These are phyloP conservation scores for Epichloe aotearoae DNA, from an alignment of 2,329 filamentous ascomycete species.

Conservation along the genomic window DNA sequence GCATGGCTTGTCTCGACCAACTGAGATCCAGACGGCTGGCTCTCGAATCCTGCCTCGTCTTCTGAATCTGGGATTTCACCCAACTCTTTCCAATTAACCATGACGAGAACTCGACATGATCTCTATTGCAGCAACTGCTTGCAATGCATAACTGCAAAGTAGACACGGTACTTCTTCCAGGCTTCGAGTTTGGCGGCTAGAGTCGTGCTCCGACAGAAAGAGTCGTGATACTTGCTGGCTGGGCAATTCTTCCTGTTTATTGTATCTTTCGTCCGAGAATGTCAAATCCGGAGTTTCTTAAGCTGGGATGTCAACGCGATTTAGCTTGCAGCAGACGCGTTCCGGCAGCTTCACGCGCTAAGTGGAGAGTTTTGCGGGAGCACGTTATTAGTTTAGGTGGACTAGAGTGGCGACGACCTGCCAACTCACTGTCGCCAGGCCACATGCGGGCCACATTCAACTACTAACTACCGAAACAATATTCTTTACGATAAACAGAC, in stretches of 20 bases:
- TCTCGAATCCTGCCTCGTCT: slow-evolving; percentile 31
- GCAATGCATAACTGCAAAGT: neutral
- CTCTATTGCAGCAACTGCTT: slow-evolving; percentile 4
- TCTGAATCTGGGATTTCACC: slow-evolving; percentile 39
- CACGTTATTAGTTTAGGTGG: neutral
- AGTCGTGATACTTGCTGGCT: neutral
- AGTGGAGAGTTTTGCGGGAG: slow-evolving; percentile 1
- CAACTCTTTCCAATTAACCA: slow-evolving; percentile 36
- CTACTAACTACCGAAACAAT: too few relatives aligned
- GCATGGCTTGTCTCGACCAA: neutral
- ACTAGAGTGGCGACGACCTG: neutral
- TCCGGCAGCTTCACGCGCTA: slow-evolving; percentile 1
- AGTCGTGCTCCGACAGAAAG: neutral
- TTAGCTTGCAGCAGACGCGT: slow-evolving; percentile 15
- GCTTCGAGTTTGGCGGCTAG: neutral
- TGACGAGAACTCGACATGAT: slow-evolving; percentile 20
- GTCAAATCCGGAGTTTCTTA: neutral
- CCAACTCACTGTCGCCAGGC: neutral
- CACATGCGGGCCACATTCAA: neutral
- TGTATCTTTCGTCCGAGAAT: neutral
- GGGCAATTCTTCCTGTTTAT: neutral
- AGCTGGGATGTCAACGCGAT: slow-evolving; percentile 11
- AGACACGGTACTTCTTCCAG: neutral
- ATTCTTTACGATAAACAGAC: too few relatives aligned
- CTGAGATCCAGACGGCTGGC: slow-evolving; percentile 12